Base-by-base conservation (phyloP, 164 flowering plant species). In the Vitis riparia region DNA sequence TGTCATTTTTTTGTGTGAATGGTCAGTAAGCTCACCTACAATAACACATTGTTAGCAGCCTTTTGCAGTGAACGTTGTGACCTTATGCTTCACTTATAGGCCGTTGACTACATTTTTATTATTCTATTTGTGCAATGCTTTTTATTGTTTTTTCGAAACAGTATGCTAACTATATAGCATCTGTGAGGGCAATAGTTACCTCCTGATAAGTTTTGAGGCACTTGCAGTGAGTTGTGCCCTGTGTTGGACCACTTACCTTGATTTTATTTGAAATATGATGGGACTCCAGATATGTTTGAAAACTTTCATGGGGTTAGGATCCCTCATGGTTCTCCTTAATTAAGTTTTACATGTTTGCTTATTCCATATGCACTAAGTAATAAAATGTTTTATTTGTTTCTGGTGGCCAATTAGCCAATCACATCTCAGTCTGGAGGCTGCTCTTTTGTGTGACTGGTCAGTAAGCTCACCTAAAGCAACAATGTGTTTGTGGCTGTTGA, bases 341-440 rank as follows among this genome's bases (percentile, higher is more conserved):
- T 32, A 32, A 32, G 44, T 6, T 32, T 32, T 3, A 37, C 44
- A 37, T 37, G 5, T 37, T 37, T 37, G 44, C 44, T 37, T 0
- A 3, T 6, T 37, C 6, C 44, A 3, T 37, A 1, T 0, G 27
- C 44, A 37, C 44, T 0, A 37, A 37, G 7, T 37, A 37, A 37
- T 37, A 37, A 37, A 37, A 3, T 58, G 6, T 10, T 58, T 72
- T 2, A 14, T 58, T 67, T 63, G 63, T 48, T 9, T 59, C 11
- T 73, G 86, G 86, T 83, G 82, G 77, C 73, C 70, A 86, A 82
- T 86, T 86, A 83, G 87, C 89, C 85, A 77, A 61, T 78, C 81
- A 80, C 78, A 77, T 76, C 44, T 47, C 59, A 55, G 78, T 61
- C 56, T 12, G 1, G 49, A 59, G 66, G 70, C 75, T 67, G 67